Evolutionary conservation across 768 basidiomycete genomes (phyloP).

Genomic region (Mycena olivaceomarginata): DNA sequence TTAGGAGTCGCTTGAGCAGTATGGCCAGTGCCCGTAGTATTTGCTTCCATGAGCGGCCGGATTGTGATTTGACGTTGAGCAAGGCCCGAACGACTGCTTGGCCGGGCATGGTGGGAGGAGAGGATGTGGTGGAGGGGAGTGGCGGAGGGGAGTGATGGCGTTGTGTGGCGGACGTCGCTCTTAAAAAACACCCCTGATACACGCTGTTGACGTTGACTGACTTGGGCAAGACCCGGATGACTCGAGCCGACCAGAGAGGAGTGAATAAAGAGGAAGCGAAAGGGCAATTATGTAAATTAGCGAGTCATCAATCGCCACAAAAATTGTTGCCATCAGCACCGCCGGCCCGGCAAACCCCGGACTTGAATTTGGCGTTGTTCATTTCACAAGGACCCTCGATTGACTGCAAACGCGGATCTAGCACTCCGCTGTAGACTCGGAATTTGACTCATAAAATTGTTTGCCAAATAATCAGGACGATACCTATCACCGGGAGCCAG

Average conservation of each 20-base stretch:
- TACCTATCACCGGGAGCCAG: too few species aligned
- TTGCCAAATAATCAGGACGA: too few species aligned
- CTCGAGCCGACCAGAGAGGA: neutral
- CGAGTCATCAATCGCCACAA: neutral
- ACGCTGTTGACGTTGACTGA: neutral
- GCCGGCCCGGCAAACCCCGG: neutral
- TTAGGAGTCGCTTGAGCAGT: slow-evolving; percentile 26
- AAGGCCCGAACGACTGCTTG: slow-evolving; percentile 31
- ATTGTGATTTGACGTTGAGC: slow-evolving; percentile 22
- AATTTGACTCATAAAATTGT: too few species aligned
- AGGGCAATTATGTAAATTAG: neutral
- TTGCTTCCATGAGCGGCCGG: slow-evolving; percentile 36
- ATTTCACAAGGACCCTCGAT: too few species aligned
- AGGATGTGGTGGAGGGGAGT: neutral
- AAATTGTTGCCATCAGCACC: neutral
- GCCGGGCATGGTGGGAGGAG: slow-evolving; percentile 26
- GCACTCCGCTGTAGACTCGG: too few species aligned
- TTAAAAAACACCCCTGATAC: neutral
- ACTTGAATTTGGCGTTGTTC: too few species aligned
- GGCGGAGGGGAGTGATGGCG: neutral
- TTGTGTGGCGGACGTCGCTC: neutral
- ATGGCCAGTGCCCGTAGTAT: slow-evolving; percentile 15
- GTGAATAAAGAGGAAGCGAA: neutral
- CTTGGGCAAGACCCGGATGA: neutral
- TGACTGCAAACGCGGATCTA: too few species aligned